Evolutionary conservation across 2,329 filamentous ascomycete species (phyloP), one percentile per base, ranked within the genome.

Genomic region (Fusarium praegraminearum): DNA sequence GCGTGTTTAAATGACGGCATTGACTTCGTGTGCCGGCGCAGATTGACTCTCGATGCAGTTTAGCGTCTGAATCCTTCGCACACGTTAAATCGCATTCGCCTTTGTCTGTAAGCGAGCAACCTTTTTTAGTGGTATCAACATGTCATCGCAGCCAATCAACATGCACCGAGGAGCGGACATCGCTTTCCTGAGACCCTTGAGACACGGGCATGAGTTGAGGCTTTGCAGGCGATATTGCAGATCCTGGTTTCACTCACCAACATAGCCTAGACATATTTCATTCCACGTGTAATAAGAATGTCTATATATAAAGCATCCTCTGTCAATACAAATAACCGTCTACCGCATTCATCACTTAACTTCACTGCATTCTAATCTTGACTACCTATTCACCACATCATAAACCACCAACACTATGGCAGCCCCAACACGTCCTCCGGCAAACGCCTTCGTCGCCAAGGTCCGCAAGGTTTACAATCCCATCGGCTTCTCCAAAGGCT

Each of bases 401-500:
- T 18, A 46, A 6, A 26, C 16, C 7, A 41, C 11, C 41, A 18
- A 11, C 13, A 33, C 3, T 3, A 67, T 67, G 64, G 13, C 33
- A 16, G 18, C 36, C 16, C 16, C 51, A 38, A 45, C 50, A 9
- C 62, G 38, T 0, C 62, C 62, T 28, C 41, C 62, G 10, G 46
- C 64, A 4, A 67, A 62, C 2, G 7, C 20, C 16, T 67, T 67
- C 9, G 53, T 64, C 2, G 58, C 64, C 5, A 36, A 11, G 2
- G 65, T 44, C 4, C 51, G 64, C 22, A 64, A 55, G 22, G 16
- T 85, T 18, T 85, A 84, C 74, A 77, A 80, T 33, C 78, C 82
- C 4, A 63, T 89, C n/a, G 87, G 87, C 41, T 90, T 90, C 78
- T 88, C 76, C 3, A 68, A 68, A 55, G 58, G 58, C n/a, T 68